These are phyloP conservation scores for Tricholoma furcatifolium DNA, from an alignment of 768 basidiomycete species.

Conservation along the genomic window DNA sequence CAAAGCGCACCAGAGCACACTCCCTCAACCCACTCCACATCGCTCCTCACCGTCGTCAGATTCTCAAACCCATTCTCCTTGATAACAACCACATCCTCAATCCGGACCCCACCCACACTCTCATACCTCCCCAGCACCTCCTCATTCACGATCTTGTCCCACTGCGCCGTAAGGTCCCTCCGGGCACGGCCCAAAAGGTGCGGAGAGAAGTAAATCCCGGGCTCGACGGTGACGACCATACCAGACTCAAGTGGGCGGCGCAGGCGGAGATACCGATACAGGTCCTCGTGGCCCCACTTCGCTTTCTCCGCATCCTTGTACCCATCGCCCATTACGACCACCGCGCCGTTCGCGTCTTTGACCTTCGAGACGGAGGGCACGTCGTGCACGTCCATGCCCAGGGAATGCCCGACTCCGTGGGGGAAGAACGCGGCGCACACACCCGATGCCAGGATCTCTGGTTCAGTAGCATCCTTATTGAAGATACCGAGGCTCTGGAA, in stretches of 20 bases:
- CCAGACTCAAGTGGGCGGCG: constrained; percentile 67
- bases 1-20: constrained; percentile 69
- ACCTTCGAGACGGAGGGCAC: constrained; percentile 83
- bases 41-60: constrained; percentile 82
- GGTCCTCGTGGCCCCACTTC: constrained; percentile 49
- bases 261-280: constrained; percentile 81
- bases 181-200: constrained; percentile 63
- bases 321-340: constrained; percentile 13
- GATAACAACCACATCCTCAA: constrained; percentile 90
- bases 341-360: constrained; percentile 44
- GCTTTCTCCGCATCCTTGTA: neutral
- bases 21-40: constrained; percentile 77
- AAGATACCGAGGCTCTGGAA: constrained; percentile 88
- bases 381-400: constrained; percentile 95
- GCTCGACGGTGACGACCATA: constrained; percentile 94
- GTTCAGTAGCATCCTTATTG: constrained; percentile 50
- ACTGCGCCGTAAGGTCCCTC: constrained; percentile 43
- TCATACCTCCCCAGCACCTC: constrained; percentile 71
- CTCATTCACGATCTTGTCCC: constrained; percentile 65
- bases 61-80: constrained; percentile 76
- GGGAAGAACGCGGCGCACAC: constrained; percentile 89
- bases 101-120: constrained; percentile 85
- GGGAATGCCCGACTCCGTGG: constrained; percentile 87
- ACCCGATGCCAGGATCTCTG: constrained; percentile 74
- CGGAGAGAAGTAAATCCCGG: constrained; percentile 85